Percentiles rank a stretch among this genome's conserved stretches.
Evolutionary conservation across 306 rosid genomes (phyloP).

Genomic region (Glycine soja): DNA sequence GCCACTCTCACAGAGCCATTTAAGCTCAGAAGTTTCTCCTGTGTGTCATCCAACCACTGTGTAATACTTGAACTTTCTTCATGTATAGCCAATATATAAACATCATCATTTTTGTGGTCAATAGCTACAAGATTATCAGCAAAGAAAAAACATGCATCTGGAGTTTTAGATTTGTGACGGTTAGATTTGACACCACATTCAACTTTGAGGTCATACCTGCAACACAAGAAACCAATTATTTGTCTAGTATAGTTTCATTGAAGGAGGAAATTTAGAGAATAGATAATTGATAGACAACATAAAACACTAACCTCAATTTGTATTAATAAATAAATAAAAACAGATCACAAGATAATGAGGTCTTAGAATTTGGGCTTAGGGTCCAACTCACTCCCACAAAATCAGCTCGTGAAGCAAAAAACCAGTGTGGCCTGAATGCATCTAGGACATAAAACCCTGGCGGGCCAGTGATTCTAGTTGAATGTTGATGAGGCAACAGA

Average conservation of each 20-base stretch:
- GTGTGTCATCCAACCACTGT: constrained; percentile 77
- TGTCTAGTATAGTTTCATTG: constrained; percentile 30
- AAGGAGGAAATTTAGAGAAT: background rate
- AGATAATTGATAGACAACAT: background rate
- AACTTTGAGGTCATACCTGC: constrained; percentile 92
- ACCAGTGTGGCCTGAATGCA: no score
- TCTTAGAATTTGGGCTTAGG: no score
- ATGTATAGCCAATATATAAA: constrained; percentile 73
- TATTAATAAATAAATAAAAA: no score
- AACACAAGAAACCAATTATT: constrained; percentile 49
- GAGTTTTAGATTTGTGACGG: constrained; percentile 79
- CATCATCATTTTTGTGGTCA: constrained; percentile 86
- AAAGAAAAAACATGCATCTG: constrained; percentile 97
- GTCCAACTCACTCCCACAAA: no score
- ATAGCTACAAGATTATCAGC: constrained; percentile 83
- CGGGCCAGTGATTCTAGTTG: no score
- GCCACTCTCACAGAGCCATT: constrained; percentile 52
- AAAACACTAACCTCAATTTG: no score
- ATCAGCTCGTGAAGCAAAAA: no score
- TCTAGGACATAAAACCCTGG: no score
- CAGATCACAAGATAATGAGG: no score
- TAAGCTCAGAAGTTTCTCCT: constrained; percentile 72
- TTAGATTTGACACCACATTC: constrained; percentile 79
- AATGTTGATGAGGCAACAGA: no score
- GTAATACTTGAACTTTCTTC: constrained; percentile 58